Base-by-base conservation (phyloP, 164 flowering plant genomes). In the Chimonanthus salicifolius region DNA sequence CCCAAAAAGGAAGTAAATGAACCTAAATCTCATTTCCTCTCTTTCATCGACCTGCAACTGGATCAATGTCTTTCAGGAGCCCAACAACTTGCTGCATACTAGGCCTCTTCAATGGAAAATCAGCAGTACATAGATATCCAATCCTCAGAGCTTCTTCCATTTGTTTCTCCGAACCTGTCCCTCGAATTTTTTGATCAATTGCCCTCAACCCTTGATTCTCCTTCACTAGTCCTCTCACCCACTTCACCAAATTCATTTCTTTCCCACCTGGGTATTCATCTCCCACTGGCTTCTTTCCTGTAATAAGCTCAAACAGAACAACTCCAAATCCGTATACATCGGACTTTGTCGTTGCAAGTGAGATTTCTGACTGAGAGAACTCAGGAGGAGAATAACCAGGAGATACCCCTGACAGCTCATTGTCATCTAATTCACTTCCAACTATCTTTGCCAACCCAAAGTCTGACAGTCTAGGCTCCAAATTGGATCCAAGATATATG, bases 1-100 rank as follows among this genome's bases (percentile, higher is more conserved):
- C 9, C 33, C 47, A 64, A 11, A 58, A 15, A 8, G 49, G 3
- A 62, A 68, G 62, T 48, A 51, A 43, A 67, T 60, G 58, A 11
- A 58, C 46, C 71, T 46, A 71, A 49, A 6, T 11, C 54, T n/a
- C 15, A 64, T 21, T 63, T 20, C 70, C 62, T 47, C 49, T 78
- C 78, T 47, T 58, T 78, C 78, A 83, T 48, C 73, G 64, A 62
- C 68, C 46, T 68, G 48, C 46, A 66, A 76, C 78, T 63, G 90
- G 94, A 70, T 90, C 92, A 54, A 92, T 85, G 69, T 92, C 98
- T 76, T 93, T 93, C 60, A 93, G 86, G 49, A 93, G 89, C 47
- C 98, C 98, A 58, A 93, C 98, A 33, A 93, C 82, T 76, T 93
- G 98, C 51, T 93, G 98, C 98, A 93, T 93, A 72, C 85, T 86